Evolutionary conservation across 1,139 yeast genomes (phyloP).

Genomic region (Blastobotrys petasosporus): DNA sequence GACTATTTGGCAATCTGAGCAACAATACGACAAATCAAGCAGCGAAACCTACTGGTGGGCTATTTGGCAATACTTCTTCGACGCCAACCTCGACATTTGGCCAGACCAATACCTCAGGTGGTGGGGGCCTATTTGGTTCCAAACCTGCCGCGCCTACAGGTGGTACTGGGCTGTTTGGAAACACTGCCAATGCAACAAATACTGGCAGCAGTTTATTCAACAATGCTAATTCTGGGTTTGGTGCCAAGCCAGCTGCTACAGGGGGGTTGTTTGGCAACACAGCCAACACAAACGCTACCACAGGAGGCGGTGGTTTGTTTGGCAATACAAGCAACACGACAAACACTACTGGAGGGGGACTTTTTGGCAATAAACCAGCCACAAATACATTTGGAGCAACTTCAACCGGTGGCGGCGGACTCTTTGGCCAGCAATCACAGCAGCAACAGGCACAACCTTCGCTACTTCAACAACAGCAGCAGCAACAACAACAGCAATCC

Average conservation of each 20-base stretch:
- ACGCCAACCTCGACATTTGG: neutral
- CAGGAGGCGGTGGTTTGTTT: slow-evolving; percentile 23
- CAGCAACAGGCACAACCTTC: slow-evolving; percentile 24
- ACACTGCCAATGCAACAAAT: slow-evolving; percentile 16
- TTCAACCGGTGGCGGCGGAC: slow-evolving; percentile 6
- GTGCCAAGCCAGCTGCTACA: slow-evolving; percentile 14
- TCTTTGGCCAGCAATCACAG: slow-evolving; percentile 13
- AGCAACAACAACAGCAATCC: slow-evolving; percentile 35
- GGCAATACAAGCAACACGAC: slow-evolving; percentile 18
- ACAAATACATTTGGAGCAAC: slow-evolving; percentile 7
- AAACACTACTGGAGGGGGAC: slow-evolving; percentile 21
- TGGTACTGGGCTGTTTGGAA: slow-evolving; percentile 25
- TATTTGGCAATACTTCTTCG: slow-evolving; percentile 33
- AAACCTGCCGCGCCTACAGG: slow-evolving; percentile 15
- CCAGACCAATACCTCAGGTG: slow-evolving; percentile 17
- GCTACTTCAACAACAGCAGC: slow-evolving; percentile 32
- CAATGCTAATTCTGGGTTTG: slow-evolving; percentile 17
- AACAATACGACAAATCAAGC: slow-evolving; percentile 13
- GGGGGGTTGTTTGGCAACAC: slow-evolving; percentile 27
- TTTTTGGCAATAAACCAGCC: slow-evolving; percentile 27
- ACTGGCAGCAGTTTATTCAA: slow-evolving; percentile 20
- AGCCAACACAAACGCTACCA: slow-evolving; percentile 15
- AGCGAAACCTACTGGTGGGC: slow-evolving; percentile 32
- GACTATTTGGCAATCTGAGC: slow-evolving; percentile 14
- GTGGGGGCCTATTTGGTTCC: slow-evolving; percentile 31